Evolutionary conservation across 2,329 filamentous ascomycete species (phyloP).

Genomic region (Elsinoe arachidis): DNA sequence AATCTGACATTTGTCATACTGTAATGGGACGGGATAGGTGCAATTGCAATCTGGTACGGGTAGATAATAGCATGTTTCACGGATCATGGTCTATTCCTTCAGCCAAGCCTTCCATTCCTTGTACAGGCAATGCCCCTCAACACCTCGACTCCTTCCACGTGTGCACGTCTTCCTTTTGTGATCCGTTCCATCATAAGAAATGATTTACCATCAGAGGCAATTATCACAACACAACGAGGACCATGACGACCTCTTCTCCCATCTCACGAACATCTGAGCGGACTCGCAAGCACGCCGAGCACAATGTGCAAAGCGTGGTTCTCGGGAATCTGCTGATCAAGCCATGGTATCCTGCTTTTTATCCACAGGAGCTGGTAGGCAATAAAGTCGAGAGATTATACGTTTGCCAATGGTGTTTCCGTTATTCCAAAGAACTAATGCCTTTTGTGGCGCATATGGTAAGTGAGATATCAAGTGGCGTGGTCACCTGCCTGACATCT

Average conservation of each 20-base stretch:
- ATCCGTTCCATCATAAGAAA: background rate
- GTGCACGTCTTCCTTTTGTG: background rate
- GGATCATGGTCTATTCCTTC: background rate
- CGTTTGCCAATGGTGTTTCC: slow-evolving; percentile 89
- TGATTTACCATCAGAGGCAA: background rate
- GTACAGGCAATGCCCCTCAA: background rate
- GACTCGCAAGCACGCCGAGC: slow-evolving; percentile 33
- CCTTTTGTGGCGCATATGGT: slow-evolving; percentile 33
- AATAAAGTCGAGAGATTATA: slow-evolving; percentile 52
- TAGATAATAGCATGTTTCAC: background rate
- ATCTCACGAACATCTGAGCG: slow-evolving; percentile 9
- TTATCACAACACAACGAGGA: background rate
- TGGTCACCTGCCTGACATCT: slow-evolving; percentile 14
- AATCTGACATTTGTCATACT: background rate
- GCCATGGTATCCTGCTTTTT: slow-evolving; percentile 90
- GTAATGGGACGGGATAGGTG: background rate
- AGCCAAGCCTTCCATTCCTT: background rate
- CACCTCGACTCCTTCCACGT: background rate
- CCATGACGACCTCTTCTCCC: slow-evolving; percentile 13
- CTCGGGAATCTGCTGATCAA: slow-evolving; percentile 76
- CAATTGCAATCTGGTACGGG: background rate
- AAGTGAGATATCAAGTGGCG: background rate
- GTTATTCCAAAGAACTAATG: slow-evolving; percentile 60
- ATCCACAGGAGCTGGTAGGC: slow-evolving; percentile 56
- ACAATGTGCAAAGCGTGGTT: slow-evolving; percentile 80